A percentile compares a stretch with the other conserved stretches of the same genome.
Conservation (phyloP, 2,329 filamentous ascomycete genomes). For the Trichoderma simmonsii region DNA sequence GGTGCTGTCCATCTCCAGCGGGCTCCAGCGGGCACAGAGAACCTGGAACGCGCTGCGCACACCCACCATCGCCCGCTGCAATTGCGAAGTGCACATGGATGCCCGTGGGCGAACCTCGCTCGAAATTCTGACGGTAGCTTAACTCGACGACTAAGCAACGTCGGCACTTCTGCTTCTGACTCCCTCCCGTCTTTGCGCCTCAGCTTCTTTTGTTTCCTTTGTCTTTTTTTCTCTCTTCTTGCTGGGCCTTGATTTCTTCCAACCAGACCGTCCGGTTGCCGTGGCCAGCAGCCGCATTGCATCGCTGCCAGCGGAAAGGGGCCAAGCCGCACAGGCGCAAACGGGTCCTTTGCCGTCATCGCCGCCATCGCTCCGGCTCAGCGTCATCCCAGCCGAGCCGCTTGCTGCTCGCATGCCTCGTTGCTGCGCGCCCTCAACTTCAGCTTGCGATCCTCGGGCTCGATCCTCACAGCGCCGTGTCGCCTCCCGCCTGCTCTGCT, state of each 20-base stretch:
- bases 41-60: neutral
- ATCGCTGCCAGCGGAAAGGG: conserved; percentile 1
- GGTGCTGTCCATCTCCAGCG: neutral
- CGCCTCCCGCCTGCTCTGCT: conserved; percentile 1
- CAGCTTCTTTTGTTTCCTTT: neutral
- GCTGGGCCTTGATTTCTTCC: neutral
- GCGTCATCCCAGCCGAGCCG: conserved; percentile 21
- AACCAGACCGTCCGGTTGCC: neutral
- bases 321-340: neutral
- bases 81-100: neutral
- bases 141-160: conserved; percentile 16
- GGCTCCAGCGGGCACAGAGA: neutral
- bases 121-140: neutral
- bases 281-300: conserved; percentile 7
- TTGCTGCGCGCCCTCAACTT: conserved; percentile 32
- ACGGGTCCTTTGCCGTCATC: neutral
- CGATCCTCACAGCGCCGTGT: conserved; percentile 19
- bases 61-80: neutral
- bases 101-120: neutral
- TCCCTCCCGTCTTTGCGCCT: conserved; percentile 17
- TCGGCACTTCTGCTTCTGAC: neutral
- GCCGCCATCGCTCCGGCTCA: neutral
- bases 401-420: conserved; percentile 33
- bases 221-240: conserved; percentile 9
- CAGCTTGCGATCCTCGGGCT: conserved; percentile 15